Conservation (phyloP, 1,284 basidiomycete genomes). For the Rhodofomes roseus region DNA sequence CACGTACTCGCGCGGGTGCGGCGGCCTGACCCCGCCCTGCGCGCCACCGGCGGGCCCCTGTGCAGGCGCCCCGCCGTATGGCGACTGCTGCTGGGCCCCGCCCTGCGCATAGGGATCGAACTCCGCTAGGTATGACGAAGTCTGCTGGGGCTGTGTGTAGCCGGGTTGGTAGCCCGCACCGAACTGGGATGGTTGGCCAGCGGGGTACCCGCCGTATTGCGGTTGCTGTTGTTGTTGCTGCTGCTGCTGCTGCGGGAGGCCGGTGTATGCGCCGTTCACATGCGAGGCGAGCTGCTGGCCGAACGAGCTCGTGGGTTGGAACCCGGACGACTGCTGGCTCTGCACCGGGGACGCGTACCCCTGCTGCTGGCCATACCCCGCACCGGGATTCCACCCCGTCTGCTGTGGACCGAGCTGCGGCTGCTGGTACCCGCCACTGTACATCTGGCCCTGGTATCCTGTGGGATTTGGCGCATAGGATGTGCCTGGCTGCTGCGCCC, state of each 20-base stretch:
- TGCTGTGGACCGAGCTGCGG: conserved; percentile 17
- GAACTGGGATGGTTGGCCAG: conserved; percentile 20
- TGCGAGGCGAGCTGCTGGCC: conserved; percentile 32
- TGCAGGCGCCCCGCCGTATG: neutral
- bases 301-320: conserved; percentile 31
- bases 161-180: conserved; percentile 22
- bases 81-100: neutral
- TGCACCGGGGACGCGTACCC: conserved; percentile 11
- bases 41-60: neutral
- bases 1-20: conserved; percentile 35
- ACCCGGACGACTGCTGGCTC: conserved; percentile 21
- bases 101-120: conserved; percentile 32
- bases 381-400: conserved; percentile 15
- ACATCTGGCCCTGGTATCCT: conserved; percentile 17
- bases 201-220: conserved; percentile 23
- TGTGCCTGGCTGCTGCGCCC: conserved; percentile 23
- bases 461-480: conserved; percentile 9
- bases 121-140: conserved; percentile 27
- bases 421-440: conserved; percentile 14
- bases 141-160: conserved; percentile 22
- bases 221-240: neutral
- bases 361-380: conserved; percentile 22
- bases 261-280: conserved; percentile 20
- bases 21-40: conserved; percentile 13
- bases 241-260: conserved; percentile 13